Conservation (phyloP, 192 early-diverging fungal species). For the Entomortierella lignicola region DNA sequence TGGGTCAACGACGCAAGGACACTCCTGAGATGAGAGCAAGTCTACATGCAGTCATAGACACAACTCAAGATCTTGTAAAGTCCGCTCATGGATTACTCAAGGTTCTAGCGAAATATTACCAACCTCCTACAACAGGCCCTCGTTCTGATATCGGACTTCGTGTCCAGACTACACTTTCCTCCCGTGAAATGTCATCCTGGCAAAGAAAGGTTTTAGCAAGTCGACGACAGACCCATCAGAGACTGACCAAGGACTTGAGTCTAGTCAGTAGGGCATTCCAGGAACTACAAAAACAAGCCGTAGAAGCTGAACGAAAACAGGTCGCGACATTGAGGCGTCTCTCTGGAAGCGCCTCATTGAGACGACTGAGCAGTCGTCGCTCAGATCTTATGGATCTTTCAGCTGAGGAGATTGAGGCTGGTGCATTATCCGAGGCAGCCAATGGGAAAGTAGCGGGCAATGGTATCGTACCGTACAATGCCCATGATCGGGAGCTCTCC, state of each 20-base stretch:
- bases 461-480: not conserved
- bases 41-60: conserved; percentile 28
- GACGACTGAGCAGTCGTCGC: conserved; percentile 17
- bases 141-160: conserved; percentile 8
- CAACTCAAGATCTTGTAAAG: conserved; percentile 46
- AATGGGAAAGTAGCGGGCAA: not conserved
- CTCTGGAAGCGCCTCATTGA: conserved; percentile 32
- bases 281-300: conserved; percentile 30
- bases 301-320: conserved; percentile 32
- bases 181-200: conserved; percentile 11
- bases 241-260: conserved; percentile 36
- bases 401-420: conserved; percentile 25
- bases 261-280: conserved; percentile 37
- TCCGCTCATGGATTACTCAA: conserved; percentile 32
- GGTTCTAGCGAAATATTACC: conserved; percentile 35
- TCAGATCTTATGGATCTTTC: conserved; percentile 41
- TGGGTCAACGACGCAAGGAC: conserved; percentile 51
- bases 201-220: conserved; percentile 18
- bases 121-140: conserved; percentile 14
- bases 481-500: conserved; percentile 43
- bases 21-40: conserved; percentile 38
- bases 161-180: not conserved
- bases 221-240: conserved; percentile 39
- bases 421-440: not conserved
- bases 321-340: conserved; percentile 35